Conservation (phyloP, 345 rosid species). For the Moricandia arvensis region DNA sequence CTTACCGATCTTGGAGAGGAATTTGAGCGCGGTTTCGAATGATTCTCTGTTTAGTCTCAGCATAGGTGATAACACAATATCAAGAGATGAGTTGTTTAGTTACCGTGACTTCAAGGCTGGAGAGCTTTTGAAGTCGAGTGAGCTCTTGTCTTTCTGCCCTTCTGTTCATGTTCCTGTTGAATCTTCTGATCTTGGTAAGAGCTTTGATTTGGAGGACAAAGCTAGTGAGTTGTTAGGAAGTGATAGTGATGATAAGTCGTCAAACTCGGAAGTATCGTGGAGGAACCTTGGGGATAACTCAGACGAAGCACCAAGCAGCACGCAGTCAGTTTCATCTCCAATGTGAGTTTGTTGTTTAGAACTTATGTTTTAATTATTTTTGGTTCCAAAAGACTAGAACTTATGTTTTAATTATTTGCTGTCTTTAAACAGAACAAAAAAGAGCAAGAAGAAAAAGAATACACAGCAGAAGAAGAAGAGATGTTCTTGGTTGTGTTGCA, state of each 20-base stretch:
- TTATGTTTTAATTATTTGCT: neutral
- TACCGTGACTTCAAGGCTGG: constrained; percentile 36
- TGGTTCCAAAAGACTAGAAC: neutral
- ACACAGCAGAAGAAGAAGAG: constrained; percentile 33
- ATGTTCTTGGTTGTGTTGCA: constrained; percentile 36
- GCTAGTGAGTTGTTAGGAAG: neutral
- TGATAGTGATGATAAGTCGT: constrained; percentile 29
- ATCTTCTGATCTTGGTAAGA: constrained; percentile 33
- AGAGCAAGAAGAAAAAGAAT: constrained; percentile 26
- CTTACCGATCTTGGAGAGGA: constrained; percentile 23
- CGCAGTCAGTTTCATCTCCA: constrained; percentile 28
- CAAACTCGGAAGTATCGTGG: constrained; percentile 25
- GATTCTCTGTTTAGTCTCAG: constrained; percentile 48
- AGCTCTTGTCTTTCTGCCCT: constrained; percentile 32
- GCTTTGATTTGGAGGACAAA: constrained; percentile 28
- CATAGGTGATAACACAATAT: constrained; percentile 31
- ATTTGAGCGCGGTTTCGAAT: constrained; percentile 38
- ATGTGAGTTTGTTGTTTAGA: constrained; percentile 20
- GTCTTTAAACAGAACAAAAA: constrained; percentile 23
- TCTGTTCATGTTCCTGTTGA: constrained; percentile 7
- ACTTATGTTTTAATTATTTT: neutral
- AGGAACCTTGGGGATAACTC: constrained; percentile 34
- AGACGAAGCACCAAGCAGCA: constrained; percentile 28
- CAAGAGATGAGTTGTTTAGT: constrained; percentile 38
- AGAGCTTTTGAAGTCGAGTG: constrained; percentile 26